Percentiles rank a stretch among this genome's conserved stretches.
These are phyloP conservation scores for Nectriaceae sp. DNA, from an alignment of 2,329 filamentous ascomycete species.

Conservation along the genomic window DNA sequence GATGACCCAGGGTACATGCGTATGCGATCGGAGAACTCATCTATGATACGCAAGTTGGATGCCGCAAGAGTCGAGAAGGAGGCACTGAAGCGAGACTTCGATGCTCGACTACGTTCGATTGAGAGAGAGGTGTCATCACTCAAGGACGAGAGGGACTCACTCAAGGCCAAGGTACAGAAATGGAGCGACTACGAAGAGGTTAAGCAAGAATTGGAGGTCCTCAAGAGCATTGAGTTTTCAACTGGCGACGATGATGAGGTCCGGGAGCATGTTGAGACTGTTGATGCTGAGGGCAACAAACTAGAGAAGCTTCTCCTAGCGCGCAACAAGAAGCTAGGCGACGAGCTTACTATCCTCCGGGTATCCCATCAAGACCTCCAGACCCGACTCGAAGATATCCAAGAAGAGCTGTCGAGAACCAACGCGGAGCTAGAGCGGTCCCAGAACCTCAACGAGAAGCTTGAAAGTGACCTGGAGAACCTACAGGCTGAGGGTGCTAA, in stretches of 20 bases:
- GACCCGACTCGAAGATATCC: slow-evolving; percentile 73
- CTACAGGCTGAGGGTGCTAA: slow-evolving; percentile 85
- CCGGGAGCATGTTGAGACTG: slow-evolving; percentile 42
- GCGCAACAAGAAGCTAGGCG: slow-evolving; percentile 93
- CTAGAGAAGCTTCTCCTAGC: slow-evolving; percentile 89
- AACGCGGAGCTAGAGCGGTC: slow-evolving; percentile 86
- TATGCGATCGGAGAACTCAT: slow-evolving; percentile 89
- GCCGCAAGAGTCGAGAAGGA: slow-evolving; percentile 82
- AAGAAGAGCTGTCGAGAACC: slow-evolving; percentile 79
- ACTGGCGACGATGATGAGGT: slow-evolving; percentile 81
- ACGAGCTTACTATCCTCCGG: slow-evolving; percentile 88
- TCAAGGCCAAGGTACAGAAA: slow-evolving; percentile 81
- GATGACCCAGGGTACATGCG: slow-evolving; percentile 90
- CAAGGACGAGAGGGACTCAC: slow-evolving; percentile 76
- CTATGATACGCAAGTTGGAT: slow-evolving; percentile 85
- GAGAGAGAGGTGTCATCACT: slow-evolving; percentile 77
- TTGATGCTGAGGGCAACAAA: slow-evolving; percentile 66
- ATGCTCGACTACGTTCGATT: slow-evolving; percentile 73
- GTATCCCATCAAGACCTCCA: slow-evolving; percentile 95
- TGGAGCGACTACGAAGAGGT: slow-evolving; percentile 96
- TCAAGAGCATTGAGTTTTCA: slow-evolving; percentile 97
- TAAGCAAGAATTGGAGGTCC: slow-evolving; percentile 91
- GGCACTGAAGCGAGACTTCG: slow-evolving; percentile 72
- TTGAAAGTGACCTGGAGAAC: slow-evolving; percentile 88
- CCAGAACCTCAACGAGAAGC: slow-evolving; percentile 79